These are phyloP conservation scores for Dalbergia oliveri DNA, from an alignment of 306 rosid genomes.

Conservation along the genomic window DNA sequence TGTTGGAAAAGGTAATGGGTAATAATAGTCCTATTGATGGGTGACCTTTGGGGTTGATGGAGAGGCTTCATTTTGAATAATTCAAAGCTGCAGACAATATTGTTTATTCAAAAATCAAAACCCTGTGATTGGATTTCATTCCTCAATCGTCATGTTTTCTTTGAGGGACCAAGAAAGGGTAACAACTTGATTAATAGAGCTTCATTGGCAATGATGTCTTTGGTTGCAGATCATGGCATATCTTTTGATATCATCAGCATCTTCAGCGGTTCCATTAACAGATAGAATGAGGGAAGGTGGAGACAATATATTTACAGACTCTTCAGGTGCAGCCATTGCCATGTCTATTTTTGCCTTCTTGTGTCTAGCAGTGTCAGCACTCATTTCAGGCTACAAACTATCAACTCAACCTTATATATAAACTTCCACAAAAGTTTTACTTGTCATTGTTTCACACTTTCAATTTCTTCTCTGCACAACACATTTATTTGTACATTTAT, in stretches of 20 bases:
- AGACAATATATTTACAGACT: slow-evolving; percentile 74
- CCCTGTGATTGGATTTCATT: slow-evolving; percentile 23
- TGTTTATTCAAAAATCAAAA: slow-evolving; percentile 30
- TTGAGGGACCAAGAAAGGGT: neutral
- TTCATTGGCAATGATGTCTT: slow-evolving; percentile 6
- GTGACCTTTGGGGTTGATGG: slow-evolving; percentile 13
- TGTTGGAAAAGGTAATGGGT: slow-evolving; percentile 6
- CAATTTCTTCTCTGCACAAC: slow-evolving; percentile 30
- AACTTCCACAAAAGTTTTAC: slow-evolving; percentile 31
- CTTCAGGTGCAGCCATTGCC: slow-evolving; percentile 73
- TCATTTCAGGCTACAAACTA: slow-evolving; percentile 73
- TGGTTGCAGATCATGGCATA: slow-evolving; percentile 75
- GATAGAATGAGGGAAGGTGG: slow-evolving; percentile 69
- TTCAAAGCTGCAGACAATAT: slow-evolving; percentile 22
- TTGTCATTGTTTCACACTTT: slow-evolving; percentile 24
- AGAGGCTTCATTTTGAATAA: slow-evolving; percentile 41
- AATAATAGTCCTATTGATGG: slow-evolving; percentile 21
- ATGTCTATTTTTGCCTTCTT: slow-evolving; percentile 78
- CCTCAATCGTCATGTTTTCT: slow-evolving; percentile 1
- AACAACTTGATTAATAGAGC: neutral
- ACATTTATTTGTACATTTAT: slow-evolving; percentile 37
- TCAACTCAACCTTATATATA: slow-evolving; percentile 66
- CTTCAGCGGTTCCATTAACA: slow-evolving; percentile 74
- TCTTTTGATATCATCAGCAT: slow-evolving; percentile 78
- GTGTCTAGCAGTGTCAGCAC: slow-evolving; percentile 57